Percentiles rank a stretch among this genome's conserved stretches.
phyloP scores from a whole-genome alignment of 768 basidiomycete genomes.

The Auriculariales sp. region DNA sequence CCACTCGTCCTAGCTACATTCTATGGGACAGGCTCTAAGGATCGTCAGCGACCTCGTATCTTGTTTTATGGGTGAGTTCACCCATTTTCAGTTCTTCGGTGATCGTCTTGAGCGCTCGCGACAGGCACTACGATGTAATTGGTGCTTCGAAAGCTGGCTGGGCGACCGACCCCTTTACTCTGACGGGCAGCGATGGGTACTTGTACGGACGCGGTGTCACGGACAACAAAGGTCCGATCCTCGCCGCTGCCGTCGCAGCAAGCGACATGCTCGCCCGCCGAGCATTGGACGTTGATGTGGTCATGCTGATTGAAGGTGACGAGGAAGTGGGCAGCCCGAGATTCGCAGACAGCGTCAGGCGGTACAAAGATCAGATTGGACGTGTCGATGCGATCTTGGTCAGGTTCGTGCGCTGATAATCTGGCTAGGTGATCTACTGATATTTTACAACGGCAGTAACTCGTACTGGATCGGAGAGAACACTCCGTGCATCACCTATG shows the following conservation, averaged over 20 bases:
- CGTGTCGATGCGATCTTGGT: constrained; percentile 80
- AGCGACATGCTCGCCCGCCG: constrained; percentile 61
- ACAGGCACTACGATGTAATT: constrained; percentile 94
- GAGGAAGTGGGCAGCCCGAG: constrained; percentile 90
- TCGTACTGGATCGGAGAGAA: constrained; percentile 95
- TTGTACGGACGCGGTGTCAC: constrained; percentile 83
- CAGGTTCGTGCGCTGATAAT: constrained; percentile 32
- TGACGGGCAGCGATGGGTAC: constrained; percentile 77
- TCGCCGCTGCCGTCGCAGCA: constrained; percentile 82
- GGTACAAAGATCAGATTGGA: constrained; percentile 74
- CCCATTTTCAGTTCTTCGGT: not conserved
- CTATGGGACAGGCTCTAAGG: constrained; percentile 44
- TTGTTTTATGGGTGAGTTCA: constrained; percentile 79
- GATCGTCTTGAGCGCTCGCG: not conserved
- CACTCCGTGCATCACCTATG: constrained; percentile 88
- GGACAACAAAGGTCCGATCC: constrained; percentile 91
- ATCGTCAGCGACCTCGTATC: constrained; percentile 45
- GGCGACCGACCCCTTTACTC: constrained; percentile 69
- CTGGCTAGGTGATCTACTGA: not conserved
- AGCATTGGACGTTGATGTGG: constrained; percentile 70
- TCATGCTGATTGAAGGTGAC: constrained; percentile 90
- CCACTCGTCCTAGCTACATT: constrained; percentile 88
- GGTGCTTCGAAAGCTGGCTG: constrained; percentile 57
- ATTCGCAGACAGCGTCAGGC: constrained; percentile 61
- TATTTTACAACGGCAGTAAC: constrained; percentile 35